phyloP scores from a whole-genome alignment of 2,329 filamentous ascomycete species.

The Aspergillus neoniger region DNA sequence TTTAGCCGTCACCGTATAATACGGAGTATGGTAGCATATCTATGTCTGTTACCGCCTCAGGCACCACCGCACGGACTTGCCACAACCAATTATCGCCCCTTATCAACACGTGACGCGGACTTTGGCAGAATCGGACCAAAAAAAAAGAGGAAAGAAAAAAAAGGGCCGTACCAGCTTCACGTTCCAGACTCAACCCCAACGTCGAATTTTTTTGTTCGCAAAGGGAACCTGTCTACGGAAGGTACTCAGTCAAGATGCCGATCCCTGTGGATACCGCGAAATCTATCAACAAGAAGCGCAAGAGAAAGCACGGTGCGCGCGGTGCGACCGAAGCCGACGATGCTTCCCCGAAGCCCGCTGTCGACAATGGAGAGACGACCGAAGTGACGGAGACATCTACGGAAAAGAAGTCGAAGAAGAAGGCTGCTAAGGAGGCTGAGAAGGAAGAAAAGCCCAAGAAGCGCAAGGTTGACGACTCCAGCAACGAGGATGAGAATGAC shows the following conservation, averaged over 20 bases:
- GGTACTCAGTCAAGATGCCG: conserved; percentile 31
- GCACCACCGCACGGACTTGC: conserved; percentile 8
- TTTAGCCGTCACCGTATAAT: too few species aligned
- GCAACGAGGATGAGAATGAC: conserved; percentile 39
- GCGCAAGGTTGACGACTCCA: conserved; percentile 40
- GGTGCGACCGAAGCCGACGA: conserved; percentile 29
- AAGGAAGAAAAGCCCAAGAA: conserved; percentile 38
- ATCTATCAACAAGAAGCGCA: conserved; percentile 46
- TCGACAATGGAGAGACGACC: conserved; percentile 25
- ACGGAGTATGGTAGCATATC: too few species aligned
- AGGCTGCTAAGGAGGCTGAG: conserved; percentile 19
- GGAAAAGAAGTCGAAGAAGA: conserved; percentile 23
- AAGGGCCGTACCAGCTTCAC: conserved; percentile 16
- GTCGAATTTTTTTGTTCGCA: conserved; percentile 10
- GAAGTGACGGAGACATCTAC: conserved; percentile 18
- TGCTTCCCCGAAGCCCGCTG: conserved; percentile 28
- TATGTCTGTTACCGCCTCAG: conserved; percentile 14
- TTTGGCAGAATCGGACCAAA: conserved; percentile 30
- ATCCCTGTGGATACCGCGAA: conserved; percentile 41
- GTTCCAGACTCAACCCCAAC: conserved; percentile 2
- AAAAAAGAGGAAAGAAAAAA: conserved; percentile 30
- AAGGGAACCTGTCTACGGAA: conserved; percentile 10
- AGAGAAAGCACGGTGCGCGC: conserved; percentile 45
- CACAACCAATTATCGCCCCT: background rate
- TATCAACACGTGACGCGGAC: conserved; percentile 39